These are phyloP conservation scores for Microbotryum intermedium DNA, from an alignment of 1,284 basidiomycete genomes.

Conservation along the genomic window DNA sequence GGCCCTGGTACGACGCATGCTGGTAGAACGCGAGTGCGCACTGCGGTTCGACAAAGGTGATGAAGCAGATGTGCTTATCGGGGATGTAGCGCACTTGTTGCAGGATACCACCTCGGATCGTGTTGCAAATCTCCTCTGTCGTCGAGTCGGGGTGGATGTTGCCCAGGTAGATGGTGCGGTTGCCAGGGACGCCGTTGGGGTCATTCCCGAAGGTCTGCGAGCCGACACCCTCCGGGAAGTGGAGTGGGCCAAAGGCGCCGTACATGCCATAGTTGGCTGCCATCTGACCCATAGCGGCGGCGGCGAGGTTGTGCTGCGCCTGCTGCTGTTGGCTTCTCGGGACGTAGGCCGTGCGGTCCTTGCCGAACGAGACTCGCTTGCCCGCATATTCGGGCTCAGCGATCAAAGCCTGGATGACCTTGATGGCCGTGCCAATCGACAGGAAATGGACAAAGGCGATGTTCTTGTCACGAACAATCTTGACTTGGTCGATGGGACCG, in stretches of 20 bases:
- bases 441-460: constrained; percentile 96
- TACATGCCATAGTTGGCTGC: constrained; percentile 30
- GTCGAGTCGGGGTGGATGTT: constrained; percentile 90
- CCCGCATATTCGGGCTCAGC: constrained; percentile 84
- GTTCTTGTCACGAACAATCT: constrained; percentile 94
- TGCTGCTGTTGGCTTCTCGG: constrained; percentile 69
- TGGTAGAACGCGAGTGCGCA: constrained; percentile 87
- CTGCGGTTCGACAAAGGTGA: constrained; percentile 47
- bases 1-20: constrained; percentile 72
- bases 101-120: constrained; percentile 81
- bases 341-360: constrained; percentile 63
- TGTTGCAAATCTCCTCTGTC: constrained; percentile 85
- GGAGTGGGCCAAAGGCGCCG: constrained; percentile 45
- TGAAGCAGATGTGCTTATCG: constrained; percentile 69
- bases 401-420: constrained; percentile 83
- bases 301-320: constrained; percentile 38
- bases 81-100: constrained; percentile 78
- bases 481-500: constrained; percentile 94
- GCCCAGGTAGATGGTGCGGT: constrained; percentile 74
- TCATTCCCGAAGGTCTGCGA: constrained; percentile 4
- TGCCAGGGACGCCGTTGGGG: constrained; percentile 45
- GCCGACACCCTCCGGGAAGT: constrained; percentile 17
- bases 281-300: constrained; percentile 38
- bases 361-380: constrained; percentile 89
- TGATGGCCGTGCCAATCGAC: constrained; percentile 81